Conservation (phyloP, 1,284 basidiomycete genomes). For the Volvariella volvacea region DNA sequence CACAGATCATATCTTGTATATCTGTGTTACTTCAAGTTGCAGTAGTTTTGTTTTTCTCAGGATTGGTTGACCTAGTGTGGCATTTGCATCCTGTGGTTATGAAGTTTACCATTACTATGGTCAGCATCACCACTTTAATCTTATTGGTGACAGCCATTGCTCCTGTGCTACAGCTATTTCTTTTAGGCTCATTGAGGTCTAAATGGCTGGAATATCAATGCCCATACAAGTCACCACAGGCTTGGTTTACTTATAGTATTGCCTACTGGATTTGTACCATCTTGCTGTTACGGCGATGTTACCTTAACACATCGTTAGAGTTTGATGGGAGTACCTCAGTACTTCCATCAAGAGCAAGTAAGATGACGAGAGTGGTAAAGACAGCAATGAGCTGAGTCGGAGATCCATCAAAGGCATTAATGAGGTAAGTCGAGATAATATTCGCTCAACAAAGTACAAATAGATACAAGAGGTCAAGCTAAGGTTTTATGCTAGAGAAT, state of each 20-base stretch:
- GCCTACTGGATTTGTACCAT: background rate
- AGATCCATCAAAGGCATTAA: too few species aligned
- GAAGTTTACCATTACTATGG: background rate
- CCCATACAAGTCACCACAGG: conserved; percentile 1
- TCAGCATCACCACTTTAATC: background rate
- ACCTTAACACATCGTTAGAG: too few species aligned
- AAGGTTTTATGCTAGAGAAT: too few species aligned
- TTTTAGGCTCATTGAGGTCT: background rate
- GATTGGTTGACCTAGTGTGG: conserved; percentile 3
- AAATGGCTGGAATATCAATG: conserved; percentile 1
- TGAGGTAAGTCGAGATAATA: too few species aligned
- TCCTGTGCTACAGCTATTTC: background rate
- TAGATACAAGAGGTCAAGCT: too few species aligned
- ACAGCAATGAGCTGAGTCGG: too few species aligned
- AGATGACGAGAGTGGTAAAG: too few species aligned
- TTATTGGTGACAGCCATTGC: background rate
- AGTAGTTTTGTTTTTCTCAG: conserved; percentile 3
- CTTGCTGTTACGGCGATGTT: too few species aligned
- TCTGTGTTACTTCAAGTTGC: conserved; percentile 4
- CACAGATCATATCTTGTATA: background rate
- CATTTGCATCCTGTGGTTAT: background rate
- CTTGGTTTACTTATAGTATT: background rate
- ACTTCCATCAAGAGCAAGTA: too few species aligned
- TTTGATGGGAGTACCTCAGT: too few species aligned
- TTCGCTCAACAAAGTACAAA: too few species aligned